Percentiles rank a stretch among this genome's conserved stretches.
Conservation (phyloP, 1,284 basidiomycete genomes). For the Tylopilus orsonianus region DNA sequence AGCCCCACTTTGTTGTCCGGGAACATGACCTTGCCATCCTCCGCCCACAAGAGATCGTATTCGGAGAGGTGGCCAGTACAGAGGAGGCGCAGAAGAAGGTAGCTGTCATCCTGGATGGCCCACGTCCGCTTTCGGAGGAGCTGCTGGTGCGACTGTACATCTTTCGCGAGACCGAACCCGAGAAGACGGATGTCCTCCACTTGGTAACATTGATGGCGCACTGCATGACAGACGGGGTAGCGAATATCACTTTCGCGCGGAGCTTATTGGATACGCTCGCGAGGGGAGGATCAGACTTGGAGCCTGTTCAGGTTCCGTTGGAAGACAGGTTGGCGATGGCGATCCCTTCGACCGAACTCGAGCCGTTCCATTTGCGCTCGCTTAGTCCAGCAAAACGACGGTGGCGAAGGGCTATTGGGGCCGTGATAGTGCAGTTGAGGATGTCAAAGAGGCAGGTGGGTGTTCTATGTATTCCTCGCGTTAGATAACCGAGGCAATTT, state of each 20-base stretch:
- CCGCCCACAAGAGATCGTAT: slow-evolving; percentile 9
- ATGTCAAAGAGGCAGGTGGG: slow-evolving; percentile 37
- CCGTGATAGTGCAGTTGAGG: slow-evolving; percentile 38
- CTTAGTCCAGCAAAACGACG: slow-evolving; percentile 38
- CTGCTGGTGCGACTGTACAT: slow-evolving; percentile 19
- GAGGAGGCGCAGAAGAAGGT: slow-evolving; percentile 12
- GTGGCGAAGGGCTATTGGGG: slow-evolving; percentile 49
- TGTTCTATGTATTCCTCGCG: background rate
- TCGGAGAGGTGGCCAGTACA: slow-evolving; percentile 7
- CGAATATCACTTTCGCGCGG: slow-evolving; percentile 1
- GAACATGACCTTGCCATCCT: slow-evolving; percentile 21
- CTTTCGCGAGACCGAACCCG: slow-evolving; percentile 6
- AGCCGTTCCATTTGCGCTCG: slow-evolving; percentile 30
- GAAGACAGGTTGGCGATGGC: slow-evolving; percentile 44
- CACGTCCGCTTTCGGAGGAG: slow-evolving; percentile 23
- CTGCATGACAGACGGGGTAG: background rate
- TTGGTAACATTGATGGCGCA: slow-evolving; percentile 13
- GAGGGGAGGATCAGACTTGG: slow-evolving; percentile 8
- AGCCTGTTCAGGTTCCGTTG: slow-evolving; percentile 25
- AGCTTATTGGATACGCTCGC: slow-evolving; percentile 31
- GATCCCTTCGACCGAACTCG: slow-evolving; percentile 38
- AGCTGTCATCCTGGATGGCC: slow-evolving; percentile 13
- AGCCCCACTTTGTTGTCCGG: slow-evolving; percentile 19
- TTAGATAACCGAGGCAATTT: background rate
- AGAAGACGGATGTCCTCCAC: slow-evolving; percentile 15